Percentiles rank a stretch among this genome's conserved stretches.
phyloP scores from a whole-genome alignment of 768 basidiomycete genomes.

The Boletales sp. region DNA sequence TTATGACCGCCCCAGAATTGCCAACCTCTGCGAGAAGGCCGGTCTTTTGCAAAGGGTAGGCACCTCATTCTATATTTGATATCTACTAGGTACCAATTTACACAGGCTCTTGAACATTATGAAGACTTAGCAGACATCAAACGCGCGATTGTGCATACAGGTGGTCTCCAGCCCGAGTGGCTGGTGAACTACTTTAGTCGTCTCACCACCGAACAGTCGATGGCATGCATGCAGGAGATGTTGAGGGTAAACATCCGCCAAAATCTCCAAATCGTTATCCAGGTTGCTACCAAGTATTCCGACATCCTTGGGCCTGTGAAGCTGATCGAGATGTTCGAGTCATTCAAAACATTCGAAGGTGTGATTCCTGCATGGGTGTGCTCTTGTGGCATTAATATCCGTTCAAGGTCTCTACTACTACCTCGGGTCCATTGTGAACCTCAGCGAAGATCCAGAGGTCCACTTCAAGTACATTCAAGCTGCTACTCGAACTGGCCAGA shows the following conservation, averaged over 20 bases:
- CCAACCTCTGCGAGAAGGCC: conserved; percentile 98
- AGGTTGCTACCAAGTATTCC: conserved; percentile 98
- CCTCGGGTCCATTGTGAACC: conserved; percentile 95
- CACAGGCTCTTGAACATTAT: conserved; percentile 93
- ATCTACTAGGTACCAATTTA: conserved; percentile 9
- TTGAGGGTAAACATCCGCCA: conserved; percentile 94
- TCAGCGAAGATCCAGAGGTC: conserved; percentile 94
- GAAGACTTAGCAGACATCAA: conserved; percentile 99
- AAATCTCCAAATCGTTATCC: conserved; percentile 93
- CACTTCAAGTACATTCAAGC: conserved; percentile 99
- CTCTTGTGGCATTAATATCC: background rate
- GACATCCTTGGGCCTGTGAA: conserved; percentile 97
- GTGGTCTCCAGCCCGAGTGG: conserved; percentile 88
- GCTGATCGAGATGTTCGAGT: conserved; percentile 97
- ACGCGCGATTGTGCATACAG: conserved; percentile 92
- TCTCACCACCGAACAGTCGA: conserved; percentile 95
- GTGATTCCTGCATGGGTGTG: background rate
- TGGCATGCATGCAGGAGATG: conserved; percentile 97
- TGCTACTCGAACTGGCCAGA: conserved; percentile 95
- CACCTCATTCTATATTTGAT: conserved; percentile 3
- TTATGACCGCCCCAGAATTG: conserved; percentile 94
- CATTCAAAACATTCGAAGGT: conserved; percentile 97
- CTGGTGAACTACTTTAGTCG: conserved; percentile 96
- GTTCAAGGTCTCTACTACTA: conserved; percentile 89
- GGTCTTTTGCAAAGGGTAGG: conserved; percentile 88